Evolutionary conservation across 2,329 filamentous ascomycete genomes (phyloP).

Genomic region (Penicillium sp.): DNA sequence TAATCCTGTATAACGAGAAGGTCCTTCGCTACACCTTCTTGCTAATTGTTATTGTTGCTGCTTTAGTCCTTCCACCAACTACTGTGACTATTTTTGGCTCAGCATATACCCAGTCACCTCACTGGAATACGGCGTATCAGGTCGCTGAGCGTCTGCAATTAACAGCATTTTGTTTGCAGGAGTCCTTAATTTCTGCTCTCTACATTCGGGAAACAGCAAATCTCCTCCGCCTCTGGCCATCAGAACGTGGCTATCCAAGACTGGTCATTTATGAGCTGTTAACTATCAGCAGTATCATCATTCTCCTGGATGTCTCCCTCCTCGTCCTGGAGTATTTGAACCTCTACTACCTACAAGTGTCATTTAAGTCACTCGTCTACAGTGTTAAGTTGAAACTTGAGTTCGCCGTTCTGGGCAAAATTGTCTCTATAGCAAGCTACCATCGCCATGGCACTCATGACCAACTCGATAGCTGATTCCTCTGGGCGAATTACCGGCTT

Average conservation of each 20-base stretch:
- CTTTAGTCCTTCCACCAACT: constrained; percentile 58
- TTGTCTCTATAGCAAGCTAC: constrained; percentile 39
- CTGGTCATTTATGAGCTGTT: constrained; percentile 54
- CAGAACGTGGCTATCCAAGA: constrained; percentile 39
- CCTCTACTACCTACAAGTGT: constrained; percentile 49
- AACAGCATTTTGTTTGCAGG: constrained; percentile 49
- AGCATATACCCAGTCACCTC: constrained; percentile 26
- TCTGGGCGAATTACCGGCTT: no score
- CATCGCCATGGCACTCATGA: no score
- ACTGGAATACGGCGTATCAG: constrained; percentile 43
- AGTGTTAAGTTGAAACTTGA: constrained; percentile 56
- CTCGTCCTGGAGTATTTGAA: constrained; percentile 49
- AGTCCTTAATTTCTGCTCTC: constrained; percentile 50
- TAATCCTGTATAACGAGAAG: constrained; percentile 57
- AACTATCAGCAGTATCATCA: constrained; percentile 53
- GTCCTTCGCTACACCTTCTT: constrained; percentile 55
- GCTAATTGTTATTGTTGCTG: constrained; percentile 61
- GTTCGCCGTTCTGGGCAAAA: constrained; percentile 51
- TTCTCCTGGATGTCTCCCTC: constrained; percentile 49
- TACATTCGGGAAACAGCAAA: constrained; percentile 59
- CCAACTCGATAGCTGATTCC: no score
- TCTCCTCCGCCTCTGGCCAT: constrained; percentile 41
- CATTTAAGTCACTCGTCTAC: constrained; percentile 51
- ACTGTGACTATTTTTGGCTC: constrained; percentile 58
- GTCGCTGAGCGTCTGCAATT: constrained; percentile 49